A percentile compares a stretch with the other conserved stretches of the same genome.
These are phyloP conservation scores for Lasiosphaeris hirsuta DNA, from an alignment of 495 filamentous ascomycete species.

Conservation along the genomic window DNA sequence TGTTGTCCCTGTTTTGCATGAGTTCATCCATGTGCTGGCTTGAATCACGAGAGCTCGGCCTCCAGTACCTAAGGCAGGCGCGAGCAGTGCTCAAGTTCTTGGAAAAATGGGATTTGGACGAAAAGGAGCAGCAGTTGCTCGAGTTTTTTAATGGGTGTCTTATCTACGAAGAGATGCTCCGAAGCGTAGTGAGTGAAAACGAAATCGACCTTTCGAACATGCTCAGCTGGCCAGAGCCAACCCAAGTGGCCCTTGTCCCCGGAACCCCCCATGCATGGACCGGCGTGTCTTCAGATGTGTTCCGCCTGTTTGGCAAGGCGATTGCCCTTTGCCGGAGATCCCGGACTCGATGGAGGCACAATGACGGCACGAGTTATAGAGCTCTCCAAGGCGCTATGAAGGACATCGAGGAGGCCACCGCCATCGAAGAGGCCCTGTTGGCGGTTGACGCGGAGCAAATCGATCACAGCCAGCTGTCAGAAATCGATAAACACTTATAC, in stretches of 20 bases:
- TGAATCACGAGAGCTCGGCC: constrained; percentile 30
- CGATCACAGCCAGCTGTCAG: not conserved
- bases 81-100: constrained; percentile 23
- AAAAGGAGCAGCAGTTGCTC: constrained; percentile 20
- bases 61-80: constrained; percentile 28
- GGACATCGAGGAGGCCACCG: constrained; percentile 29
- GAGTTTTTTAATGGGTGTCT: constrained; percentile 36
- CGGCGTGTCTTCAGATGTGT: constrained; percentile 26
- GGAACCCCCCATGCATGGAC: constrained; percentile 27
- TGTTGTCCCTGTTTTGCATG: constrained; percentile 34
- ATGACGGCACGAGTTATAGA: constrained; percentile 27
- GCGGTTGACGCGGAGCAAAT: constrained; percentile 11
- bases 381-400: constrained; percentile 29
- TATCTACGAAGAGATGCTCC: constrained; percentile 35
- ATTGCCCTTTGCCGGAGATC: constrained; percentile 31
- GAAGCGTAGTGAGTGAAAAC: constrained; percentile 35
- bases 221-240: constrained; percentile 35
- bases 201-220: constrained; percentile 29
- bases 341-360: constrained; percentile 30
- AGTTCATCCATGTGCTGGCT: constrained; percentile 38
- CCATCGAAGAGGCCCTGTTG: constrained; percentile 25
- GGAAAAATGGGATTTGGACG: constrained; percentile 16
- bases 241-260: constrained; percentile 11
- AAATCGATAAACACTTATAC: constrained; percentile 10
- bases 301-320: constrained; percentile 34